phyloP scores from a whole-genome alignment of 305 asterid species.

The Fraxinus dipetala region DNA sequence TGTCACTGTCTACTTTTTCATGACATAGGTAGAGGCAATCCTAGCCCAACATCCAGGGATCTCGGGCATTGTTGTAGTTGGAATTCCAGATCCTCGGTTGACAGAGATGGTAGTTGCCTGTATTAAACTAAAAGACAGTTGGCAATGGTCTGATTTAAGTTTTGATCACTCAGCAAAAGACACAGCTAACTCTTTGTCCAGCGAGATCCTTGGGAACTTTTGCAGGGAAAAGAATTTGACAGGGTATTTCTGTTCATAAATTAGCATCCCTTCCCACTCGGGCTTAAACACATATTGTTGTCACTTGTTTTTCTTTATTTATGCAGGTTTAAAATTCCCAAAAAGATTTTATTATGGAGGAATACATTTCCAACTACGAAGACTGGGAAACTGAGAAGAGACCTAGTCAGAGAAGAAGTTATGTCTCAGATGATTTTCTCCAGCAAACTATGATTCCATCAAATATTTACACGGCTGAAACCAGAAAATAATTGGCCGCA shows the following conservation, averaged over 20 bases:
- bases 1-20: background rate
- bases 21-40: constrained; percentile 65
- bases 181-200: constrained; percentile 38
- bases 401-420: constrained; percentile 52
- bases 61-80: constrained; percentile 51
- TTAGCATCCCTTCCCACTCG: background rate
- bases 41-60: constrained; percentile 71
- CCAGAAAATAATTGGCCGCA: background rate
- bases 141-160: constrained; percentile 61
- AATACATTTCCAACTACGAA: constrained; percentile 64
- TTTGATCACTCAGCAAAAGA: constrained; percentile 24
- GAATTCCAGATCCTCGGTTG: constrained; percentile 71
- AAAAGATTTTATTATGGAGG: constrained; percentile 52
- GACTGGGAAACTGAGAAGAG: constrained; percentile 78
- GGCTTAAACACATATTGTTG: background rate
- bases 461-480: background rate
- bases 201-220: constrained; percentile 55
- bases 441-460: constrained; percentile 51
- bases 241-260: constrained; percentile 38
- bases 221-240: constrained; percentile 61
- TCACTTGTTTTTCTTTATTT: background rate
- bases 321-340: constrained; percentile 84
- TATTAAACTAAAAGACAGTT: constrained; percentile 49
- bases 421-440: constrained; percentile 37
- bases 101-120: constrained; percentile 79